Evolutionary conservation across 1,284 basidiomycete species (phyloP).

Genomic region (Sanghuangporus baumii): DNA sequence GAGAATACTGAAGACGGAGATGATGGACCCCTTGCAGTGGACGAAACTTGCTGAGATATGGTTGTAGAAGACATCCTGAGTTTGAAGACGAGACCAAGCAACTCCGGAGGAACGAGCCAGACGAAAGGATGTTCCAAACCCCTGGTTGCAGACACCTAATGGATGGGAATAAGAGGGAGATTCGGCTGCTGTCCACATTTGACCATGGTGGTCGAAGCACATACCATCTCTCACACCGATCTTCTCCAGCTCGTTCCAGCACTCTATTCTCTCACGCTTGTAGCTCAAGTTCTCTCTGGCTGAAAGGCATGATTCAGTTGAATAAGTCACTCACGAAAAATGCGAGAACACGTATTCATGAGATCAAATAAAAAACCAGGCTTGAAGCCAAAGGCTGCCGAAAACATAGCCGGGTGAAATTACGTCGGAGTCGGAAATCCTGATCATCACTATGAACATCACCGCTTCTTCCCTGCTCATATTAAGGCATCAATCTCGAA

Average conservation of each 20-base stretch:
- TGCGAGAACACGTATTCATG: too few relatives aligned
- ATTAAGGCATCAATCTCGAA: too few relatives aligned
- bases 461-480: too few relatives aligned
- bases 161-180: background rate
- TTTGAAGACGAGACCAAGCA: background rate
- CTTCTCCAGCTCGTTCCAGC: background rate
- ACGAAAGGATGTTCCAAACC: background rate
- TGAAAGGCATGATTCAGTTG: background rate
- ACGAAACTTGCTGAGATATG: background rate
- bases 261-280: background rate
- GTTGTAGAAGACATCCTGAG: background rate
- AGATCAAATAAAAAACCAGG: too few relatives aligned
- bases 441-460: too few relatives aligned
- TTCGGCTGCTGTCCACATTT: background rate
- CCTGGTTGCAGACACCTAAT: background rate
- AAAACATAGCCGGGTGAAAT: too few relatives aligned
- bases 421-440: too few relatives aligned
- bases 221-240: background rate
- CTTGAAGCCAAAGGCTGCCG: too few relatives aligned
- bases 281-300: background rate
- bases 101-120: background rate
- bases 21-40: background rate
- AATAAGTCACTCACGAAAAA: too few relatives aligned
- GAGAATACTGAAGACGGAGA: background rate
- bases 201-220: background rate